These are phyloP conservation scores for Cubamyces lactineus DNA, from an alignment of 768 basidiomycete species.

Conservation along the genomic window DNA sequence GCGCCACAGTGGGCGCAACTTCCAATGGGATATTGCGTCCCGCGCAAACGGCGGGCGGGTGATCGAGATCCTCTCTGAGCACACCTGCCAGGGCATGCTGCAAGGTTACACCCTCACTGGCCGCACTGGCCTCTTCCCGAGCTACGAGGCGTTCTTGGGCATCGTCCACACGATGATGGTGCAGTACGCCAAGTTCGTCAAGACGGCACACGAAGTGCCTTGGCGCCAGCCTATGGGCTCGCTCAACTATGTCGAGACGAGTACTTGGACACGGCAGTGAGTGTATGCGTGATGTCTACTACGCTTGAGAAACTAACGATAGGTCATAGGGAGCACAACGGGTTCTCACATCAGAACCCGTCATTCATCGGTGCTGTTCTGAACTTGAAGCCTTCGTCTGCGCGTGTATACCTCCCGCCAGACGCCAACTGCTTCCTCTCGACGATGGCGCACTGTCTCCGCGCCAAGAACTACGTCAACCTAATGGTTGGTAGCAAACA, in stretches of 20 bases:
- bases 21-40: constrained; percentile 80
- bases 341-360: constrained; percentile 88
- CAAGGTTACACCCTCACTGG: constrained; percentile 94
- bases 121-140: constrained; percentile 82
- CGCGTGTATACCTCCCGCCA: constrained; percentile 85
- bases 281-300: background rate
- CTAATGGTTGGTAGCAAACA: constrained; percentile 90
- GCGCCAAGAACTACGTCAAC: constrained; percentile 85
- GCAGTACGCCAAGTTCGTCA: constrained; percentile 86
- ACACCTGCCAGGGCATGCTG: constrained; percentile 88
- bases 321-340: constrained; percentile 65
- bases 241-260: constrained; percentile 87
- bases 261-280: constrained; percentile 77
- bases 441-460: constrained; percentile 81
- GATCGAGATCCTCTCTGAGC: constrained; percentile 87
- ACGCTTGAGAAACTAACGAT: background rate
- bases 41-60: constrained; percentile 79
- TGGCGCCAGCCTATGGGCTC: constrained; percentile 77
- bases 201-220: constrained; percentile 69
- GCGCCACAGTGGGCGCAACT: constrained; percentile 67
- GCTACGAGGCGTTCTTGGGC: constrained; percentile 90
- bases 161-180: constrained; percentile 91
- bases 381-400: constrained; percentile 68
- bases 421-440: constrained; percentile 88
- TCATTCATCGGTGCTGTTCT: constrained; percentile 88